Conservation (phyloP, 208 protist genomes). For the Trypanosoma vivax region DNA sequence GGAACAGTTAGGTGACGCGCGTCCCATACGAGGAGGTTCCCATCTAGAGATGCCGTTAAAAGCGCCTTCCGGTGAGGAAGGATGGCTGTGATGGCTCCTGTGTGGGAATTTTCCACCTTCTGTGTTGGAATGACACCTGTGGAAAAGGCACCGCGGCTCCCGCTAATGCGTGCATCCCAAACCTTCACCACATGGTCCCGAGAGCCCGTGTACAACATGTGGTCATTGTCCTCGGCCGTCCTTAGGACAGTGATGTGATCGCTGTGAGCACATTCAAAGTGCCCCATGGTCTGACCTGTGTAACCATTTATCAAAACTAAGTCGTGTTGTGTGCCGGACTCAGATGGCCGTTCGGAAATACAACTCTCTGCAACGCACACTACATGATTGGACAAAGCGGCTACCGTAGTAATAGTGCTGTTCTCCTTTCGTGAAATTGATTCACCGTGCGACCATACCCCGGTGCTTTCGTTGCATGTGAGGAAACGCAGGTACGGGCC, state of each 20-base stretch:
- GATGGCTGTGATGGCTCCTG: slow-evolving; percentile 62
- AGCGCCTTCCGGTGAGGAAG: slow-evolving; percentile 40
- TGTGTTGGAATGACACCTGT: slow-evolving; percentile 3
- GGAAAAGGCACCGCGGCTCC: slow-evolving; percentile 8
- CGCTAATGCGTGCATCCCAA: slow-evolving; percentile 55
- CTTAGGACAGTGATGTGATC: slow-evolving; percentile 72
- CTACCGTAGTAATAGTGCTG: slow-evolving; percentile 50
- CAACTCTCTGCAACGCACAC: slow-evolving; percentile 54
- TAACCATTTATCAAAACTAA: slow-evolving; percentile 33
- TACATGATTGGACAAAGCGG: slow-evolving; percentile 47
- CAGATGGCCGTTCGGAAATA: slow-evolving; percentile 1
- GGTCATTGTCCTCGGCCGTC: slow-evolving; percentile 44
- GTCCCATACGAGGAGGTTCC: slow-evolving; percentile 66
- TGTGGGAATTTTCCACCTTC: slow-evolving; percentile 22
- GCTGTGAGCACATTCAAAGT: slow-evolving; percentile 42
- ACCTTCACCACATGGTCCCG: slow-evolving; percentile 64
- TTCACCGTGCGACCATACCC: slow-evolving; percentile 52
- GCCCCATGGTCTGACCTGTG: slow-evolving; percentile 34
- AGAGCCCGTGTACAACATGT: slow-evolving; percentile 56
- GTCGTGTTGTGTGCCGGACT: slow-evolving; percentile 29
- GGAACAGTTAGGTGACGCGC: slow-evolving; percentile 40
- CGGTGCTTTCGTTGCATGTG: slow-evolving; percentile 45
- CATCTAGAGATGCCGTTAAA: slow-evolving; percentile 56
- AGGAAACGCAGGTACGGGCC: slow-evolving; percentile 40
- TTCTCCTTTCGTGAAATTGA: slow-evolving; percentile 41